A percentile compares a stretch with the other conserved stretches of the same genome.
Conservation (phyloP, 2,329 filamentous ascomycete species). For the Colletotrichum gigasporum region DNA sequence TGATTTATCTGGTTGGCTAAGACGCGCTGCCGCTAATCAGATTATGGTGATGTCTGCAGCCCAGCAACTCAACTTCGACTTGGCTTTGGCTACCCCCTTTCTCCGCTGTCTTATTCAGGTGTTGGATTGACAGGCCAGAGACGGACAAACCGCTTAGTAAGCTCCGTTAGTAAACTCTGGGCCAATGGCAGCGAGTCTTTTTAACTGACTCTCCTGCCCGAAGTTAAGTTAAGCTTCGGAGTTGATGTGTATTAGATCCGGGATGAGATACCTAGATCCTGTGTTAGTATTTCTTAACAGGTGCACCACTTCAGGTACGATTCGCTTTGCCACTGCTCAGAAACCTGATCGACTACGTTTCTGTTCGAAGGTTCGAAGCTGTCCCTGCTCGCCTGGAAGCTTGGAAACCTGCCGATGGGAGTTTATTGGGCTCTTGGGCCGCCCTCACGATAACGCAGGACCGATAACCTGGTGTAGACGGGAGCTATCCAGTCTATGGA, state of each 20-base stretch:
- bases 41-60: neutral
- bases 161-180: no score
- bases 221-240: slow-evolving; percentile 11
- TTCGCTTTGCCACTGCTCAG: slow-evolving; percentile 2
- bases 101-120: neutral
- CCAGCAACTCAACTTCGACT: neutral
- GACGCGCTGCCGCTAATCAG: neutral
- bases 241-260: slow-evolving; percentile 7
- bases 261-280: neutral
- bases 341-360: slow-evolving; percentile 3
- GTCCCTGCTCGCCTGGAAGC: slow-evolving; percentile 5
- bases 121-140: no score
- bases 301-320: slow-evolving; percentile 5
- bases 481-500: neutral
- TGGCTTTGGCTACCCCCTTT: neutral
- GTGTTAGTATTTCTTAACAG: slow-evolving; percentile 3
- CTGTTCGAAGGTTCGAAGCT: neutral
- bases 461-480: neutral
- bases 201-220: neutral
- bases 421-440: neutral
- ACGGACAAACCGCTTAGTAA: no score
- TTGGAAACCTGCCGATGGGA: neutral
- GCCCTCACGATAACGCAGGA: neutral
- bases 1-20: neutral
- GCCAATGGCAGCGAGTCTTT: neutral